Evolutionary conservation across 805 yeast genomes (phyloP).

Genomic region (Wickerhamiella cacticola): DNA sequence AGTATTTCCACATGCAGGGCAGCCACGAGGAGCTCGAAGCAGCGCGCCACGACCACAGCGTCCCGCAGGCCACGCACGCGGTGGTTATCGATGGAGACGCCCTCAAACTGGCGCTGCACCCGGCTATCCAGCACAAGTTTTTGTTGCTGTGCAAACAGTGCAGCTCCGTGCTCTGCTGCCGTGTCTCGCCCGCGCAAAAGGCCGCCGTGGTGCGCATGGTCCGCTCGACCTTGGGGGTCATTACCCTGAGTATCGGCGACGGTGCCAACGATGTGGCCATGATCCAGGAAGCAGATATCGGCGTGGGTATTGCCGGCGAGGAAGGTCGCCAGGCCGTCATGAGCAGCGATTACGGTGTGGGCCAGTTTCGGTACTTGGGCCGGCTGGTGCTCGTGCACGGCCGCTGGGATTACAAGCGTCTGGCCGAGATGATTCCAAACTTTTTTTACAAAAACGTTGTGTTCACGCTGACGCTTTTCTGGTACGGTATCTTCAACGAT

Average conservation of each 20-base stretch:
- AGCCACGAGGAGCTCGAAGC: conserved; percentile 36
- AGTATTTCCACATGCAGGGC: conserved; percentile 40
- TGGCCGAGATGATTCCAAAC: conserved; percentile 68
- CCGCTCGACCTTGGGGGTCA: conserved; percentile 50
- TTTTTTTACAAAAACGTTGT: conserved; percentile 67
- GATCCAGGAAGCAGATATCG: conserved; percentile 79
- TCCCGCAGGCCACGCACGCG: conserved; percentile 49
- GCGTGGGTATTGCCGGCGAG: conserved; percentile 78
- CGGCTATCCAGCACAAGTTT: conserved; percentile 41
- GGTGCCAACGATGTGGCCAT: conserved; percentile 82
- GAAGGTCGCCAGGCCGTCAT: conserved; percentile 81
- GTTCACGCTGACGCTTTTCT: conserved; percentile 60
- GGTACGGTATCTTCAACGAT: conserved; percentile 58
- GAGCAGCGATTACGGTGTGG: conserved; percentile 76
- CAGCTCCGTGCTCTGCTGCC: conserved; percentile 66
- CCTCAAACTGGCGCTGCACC: conserved; percentile 39
- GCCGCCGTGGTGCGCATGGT: conserved; percentile 63
- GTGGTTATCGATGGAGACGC: conserved; percentile 68
- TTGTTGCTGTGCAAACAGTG: conserved; percentile 63
- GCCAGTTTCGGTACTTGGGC: conserved; percentile 59
- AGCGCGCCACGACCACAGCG: conserved; percentile 51
- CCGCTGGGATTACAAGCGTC: conserved; percentile 66
- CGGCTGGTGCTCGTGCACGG: conserved; percentile 65
- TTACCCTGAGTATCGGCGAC: conserved; percentile 74
- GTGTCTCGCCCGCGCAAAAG: conserved; percentile 76